phyloP scores from a whole-genome alignment of 345 rosid species.

The Brassica cretica region DNA sequence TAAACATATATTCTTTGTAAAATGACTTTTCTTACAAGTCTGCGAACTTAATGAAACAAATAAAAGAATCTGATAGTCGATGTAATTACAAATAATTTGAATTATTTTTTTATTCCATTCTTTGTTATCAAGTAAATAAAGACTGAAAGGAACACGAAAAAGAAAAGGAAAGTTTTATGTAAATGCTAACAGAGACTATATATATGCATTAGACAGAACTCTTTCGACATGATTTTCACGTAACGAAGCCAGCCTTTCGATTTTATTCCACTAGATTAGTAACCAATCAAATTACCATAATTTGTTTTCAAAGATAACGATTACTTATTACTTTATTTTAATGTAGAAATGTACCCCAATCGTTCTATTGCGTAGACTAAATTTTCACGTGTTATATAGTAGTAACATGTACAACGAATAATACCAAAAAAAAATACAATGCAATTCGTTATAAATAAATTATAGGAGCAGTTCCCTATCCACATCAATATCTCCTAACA shows the following conservation, averaged over 20 bases:
- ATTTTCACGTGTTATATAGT: neutral
- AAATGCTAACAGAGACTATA: conserved; percentile 2
- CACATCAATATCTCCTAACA: conserved; percentile 31
- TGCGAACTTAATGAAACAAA: neutral
- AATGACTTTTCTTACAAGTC: neutral
- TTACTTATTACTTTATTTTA: neutral
- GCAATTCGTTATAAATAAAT: neutral
- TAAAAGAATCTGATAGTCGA: neutral
- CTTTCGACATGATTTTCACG: conserved; percentile 25
- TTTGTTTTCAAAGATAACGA: neutral
- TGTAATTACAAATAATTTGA: neutral
- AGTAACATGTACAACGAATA: neutral
- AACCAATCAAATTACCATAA: neutral
- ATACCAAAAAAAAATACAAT: neutral
- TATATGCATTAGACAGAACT: neutral
- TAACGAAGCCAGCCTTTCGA: conserved; percentile 16
- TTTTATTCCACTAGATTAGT: neutral
- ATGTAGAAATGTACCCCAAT: neutral
- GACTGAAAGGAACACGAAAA: neutral
- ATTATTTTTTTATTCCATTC: neutral
- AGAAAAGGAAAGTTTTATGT: neutral
- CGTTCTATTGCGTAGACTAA: neutral
- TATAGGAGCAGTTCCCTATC: conserved; percentile 2
- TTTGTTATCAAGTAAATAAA: neutral
- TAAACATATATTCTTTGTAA: neutral